These are phyloP conservation scores for Lachnellula subtilissima DNA, from an alignment of 2,329 filamentous ascomycete genomes.

Conservation along the genomic window DNA sequence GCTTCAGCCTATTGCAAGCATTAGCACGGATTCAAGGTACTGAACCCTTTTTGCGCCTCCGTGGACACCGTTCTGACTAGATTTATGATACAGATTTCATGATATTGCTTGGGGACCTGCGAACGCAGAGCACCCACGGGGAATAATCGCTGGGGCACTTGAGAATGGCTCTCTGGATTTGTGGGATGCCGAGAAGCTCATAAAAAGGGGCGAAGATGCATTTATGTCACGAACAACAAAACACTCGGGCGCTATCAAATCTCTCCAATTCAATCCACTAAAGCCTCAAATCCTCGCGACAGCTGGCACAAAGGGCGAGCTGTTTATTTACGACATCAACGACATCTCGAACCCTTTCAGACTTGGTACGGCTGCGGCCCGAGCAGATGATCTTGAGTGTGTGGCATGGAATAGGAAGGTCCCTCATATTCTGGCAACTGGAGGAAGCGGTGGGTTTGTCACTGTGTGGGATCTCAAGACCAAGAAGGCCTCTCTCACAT, in stretches of 20 bases:
- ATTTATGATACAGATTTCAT: conserved; percentile 67
- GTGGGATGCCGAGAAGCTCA: conserved; percentile 78
- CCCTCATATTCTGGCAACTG: conserved; percentile 90
- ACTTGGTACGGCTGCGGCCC: conserved; percentile 79
- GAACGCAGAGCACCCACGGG: conserved; percentile 70
- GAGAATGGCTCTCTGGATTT: conserved; percentile 92
- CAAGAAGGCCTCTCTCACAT: conserved; percentile 92
- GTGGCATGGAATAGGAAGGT: conserved; percentile 99
- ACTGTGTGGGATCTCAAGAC: conserved; percentile 98
- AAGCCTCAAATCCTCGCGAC: conserved; percentile 88
- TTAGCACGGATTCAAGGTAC: conserved; percentile 87
- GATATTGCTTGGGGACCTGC: conserved; percentile 92
- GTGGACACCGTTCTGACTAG: conserved; percentile 4
- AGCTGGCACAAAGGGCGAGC: conserved; percentile 88
- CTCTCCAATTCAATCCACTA: conserved; percentile 93
- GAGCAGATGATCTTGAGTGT: conserved; percentile 92
- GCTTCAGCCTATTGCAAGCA: conserved; percentile 77
- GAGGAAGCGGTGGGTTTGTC: conserved; percentile 87
- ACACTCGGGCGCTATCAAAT: conserved; percentile 88
- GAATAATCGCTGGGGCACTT: conserved; percentile 90
- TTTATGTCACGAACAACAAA: conserved; percentile 82
- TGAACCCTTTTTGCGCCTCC: conserved; percentile 7
- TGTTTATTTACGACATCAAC: conserved; percentile 93
- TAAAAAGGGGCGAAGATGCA: conserved; percentile 59
- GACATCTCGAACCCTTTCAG: conserved; percentile 84